Conservation (phyloP, 495 filamentous ascomycete genomes). For the Tuber brumale region DNA sequence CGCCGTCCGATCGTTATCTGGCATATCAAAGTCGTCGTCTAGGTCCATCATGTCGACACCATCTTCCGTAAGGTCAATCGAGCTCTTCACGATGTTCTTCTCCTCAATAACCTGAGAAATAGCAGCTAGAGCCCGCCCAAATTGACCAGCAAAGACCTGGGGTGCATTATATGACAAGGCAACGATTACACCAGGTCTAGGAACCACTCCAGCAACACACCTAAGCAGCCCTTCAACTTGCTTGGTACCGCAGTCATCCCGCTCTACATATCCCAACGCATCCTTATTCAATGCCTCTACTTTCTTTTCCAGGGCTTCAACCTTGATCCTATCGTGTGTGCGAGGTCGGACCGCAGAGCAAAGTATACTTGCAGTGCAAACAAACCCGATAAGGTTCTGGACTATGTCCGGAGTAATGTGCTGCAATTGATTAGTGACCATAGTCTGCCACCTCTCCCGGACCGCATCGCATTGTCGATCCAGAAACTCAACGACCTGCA, state of each 20-base stretch:
- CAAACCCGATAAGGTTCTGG: constrained; percentile 47
- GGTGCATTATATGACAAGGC: constrained; percentile 13
- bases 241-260: constrained; percentile 30
- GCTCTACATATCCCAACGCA: constrained; percentile 27
- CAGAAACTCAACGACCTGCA: constrained; percentile 47
- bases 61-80: constrained; percentile 21
- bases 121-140: constrained; percentile 43
- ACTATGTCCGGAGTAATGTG: constrained; percentile 48
- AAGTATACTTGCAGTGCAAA: constrained; percentile 45
- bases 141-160: constrained; percentile 15
- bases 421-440: constrained; percentile 45
- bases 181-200: constrained; percentile 39
- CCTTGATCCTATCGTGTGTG: constrained; percentile 30
- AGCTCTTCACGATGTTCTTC: constrained; percentile 24
- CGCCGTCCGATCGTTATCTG: constrained; percentile 50
- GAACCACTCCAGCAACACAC: constrained; percentile 34
- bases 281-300: constrained; percentile 14
- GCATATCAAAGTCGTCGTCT: constrained; percentile 59
- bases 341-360: constrained; percentile 44
- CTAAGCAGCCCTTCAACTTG: constrained; percentile 37
- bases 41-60: constrained; percentile 65
- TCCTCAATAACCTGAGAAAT: constrained; percentile 49
- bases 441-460: constrained; percentile 46
- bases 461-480: constrained; percentile 47
- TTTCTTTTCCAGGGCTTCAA: constrained; percentile 42